Conservation (phyloP, 306 rosid species). For the Vigna trinervia region DNA sequence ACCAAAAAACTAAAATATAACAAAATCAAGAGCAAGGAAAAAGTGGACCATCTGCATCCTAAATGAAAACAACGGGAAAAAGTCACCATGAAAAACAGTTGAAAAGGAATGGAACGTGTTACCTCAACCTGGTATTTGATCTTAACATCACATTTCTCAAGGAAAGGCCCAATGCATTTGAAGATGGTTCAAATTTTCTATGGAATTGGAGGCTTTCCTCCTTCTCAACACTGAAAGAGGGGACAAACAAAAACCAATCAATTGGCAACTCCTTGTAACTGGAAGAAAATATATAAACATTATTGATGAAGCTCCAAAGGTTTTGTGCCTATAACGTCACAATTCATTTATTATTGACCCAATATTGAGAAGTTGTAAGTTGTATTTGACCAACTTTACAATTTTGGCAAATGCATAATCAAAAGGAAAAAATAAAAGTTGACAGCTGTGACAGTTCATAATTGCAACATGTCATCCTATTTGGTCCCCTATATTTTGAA, state of each 20-base stretch:
- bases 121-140: constrained; percentile 73
- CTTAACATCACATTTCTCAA: constrained; percentile 83
- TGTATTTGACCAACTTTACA: constrained; percentile 37
- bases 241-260: constrained; percentile 40
- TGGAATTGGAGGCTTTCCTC: constrained; percentile 81
- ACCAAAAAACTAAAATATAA: constrained; percentile 20
- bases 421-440: constrained; percentile 11
- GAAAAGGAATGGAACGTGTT: constrained; percentile 32
- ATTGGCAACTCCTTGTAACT: constrained; percentile 34
- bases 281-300: constrained; percentile 27
- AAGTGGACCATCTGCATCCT: constrained; percentile 26
- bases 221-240: constrained; percentile 70
- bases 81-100: constrained; percentile 19
- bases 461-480: constrained; percentile 21
- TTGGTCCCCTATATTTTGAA: neutral
- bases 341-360: constrained; percentile 24
- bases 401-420: constrained; percentile 41
- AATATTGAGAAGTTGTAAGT: neutral
- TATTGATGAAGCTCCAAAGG: constrained; percentile 18
- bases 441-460: neutral
- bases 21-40: neutral
- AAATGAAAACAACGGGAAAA: constrained; percentile 38
- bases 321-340: constrained; percentile 38
- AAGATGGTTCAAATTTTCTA: constrained; percentile 64
- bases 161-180: constrained; percentile 73